Base-by-base conservation (phyloP, 177 flowering plant genomes). In the Telopea speciosissima region DNA sequence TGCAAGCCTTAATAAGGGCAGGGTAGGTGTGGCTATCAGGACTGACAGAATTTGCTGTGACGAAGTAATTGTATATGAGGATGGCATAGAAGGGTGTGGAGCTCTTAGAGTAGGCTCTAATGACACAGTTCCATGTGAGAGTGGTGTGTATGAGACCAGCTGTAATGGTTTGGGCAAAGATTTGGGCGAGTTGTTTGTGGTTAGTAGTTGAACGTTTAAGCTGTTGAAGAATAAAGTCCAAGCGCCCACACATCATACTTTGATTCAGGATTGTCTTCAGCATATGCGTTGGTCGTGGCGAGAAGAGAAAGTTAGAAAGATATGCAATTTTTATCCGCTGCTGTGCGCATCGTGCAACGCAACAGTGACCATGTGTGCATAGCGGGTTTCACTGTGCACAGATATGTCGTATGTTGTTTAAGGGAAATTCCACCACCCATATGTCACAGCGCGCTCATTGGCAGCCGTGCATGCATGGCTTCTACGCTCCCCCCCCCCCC, bases 31-130 rank as follows among this genome's bases (percentile, higher is more conserved):
- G 73, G 14, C 72, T 72, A 72, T 79, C 80, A 26, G 80, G 77
- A 22, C 0, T 21, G 62, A 71, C 40, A 6, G 31, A 70, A 52
- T 60, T 60, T 28, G 36, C 28, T 69, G 65, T 73, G 25, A 76
- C 56, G 73, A 72, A 72, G 72, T 76, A 63, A 71, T 79, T 76
- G 78, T 76, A 79, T 12, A 79, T 70, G 63, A 67, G 65, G 31
- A 72, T 66, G 69, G 81, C 74, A 56, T 72, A 68, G 64, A 75
- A 68, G 80, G 80, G 84, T 62, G 73, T 72, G 61, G 80, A 75
- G 65, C 78, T 70, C 56, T 74, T 76, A 24, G 83, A 75, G 56
- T 74, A 74, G 73, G 83, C 81, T 72, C 83, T 81, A 19, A 81
- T 42, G 68, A 76, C n/a, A 70, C 68, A 74, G 28, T 78, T 81